These are phyloP conservation scores for Lasiosphaeria ovina DNA, from an alignment of 495 filamentous ascomycete genomes.

Conservation along the genomic window DNA sequence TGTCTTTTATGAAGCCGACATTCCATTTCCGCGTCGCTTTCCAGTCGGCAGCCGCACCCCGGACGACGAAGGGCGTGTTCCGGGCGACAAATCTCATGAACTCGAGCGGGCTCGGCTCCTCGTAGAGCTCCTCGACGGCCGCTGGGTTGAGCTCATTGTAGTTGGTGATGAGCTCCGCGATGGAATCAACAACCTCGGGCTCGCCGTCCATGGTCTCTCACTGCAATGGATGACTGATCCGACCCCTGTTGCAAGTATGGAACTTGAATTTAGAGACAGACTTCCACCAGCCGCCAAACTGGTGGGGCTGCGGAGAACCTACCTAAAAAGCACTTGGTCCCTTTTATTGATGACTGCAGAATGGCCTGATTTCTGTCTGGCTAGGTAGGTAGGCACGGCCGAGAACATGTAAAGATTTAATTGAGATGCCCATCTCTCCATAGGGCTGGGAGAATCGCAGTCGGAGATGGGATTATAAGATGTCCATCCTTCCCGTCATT, in stretches of 20 bases:
- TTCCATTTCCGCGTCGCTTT: slow-evolving; percentile 59
- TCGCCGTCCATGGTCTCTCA: slow-evolving; percentile 2
- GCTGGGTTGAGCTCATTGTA: slow-evolving; percentile 68
- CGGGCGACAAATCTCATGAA: slow-evolving; percentile 67
- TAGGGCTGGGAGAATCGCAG: too few relatives aligned
- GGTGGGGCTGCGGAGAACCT: too few relatives aligned
- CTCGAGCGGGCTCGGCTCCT: slow-evolving; percentile 65
- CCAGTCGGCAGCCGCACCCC: slow-evolving; percentile 58
- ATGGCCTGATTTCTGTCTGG: slow-evolving; percentile 17
- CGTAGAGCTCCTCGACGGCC: slow-evolving; percentile 53
- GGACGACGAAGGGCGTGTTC: slow-evolving; percentile 69
- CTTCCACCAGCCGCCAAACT: too few relatives aligned
- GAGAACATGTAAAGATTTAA: background rate
- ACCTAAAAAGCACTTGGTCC: too few relatives aligned
- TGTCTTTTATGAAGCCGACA: slow-evolving; percentile 48
- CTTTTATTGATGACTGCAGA: slow-evolving; percentile 12
- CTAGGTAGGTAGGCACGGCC: too few relatives aligned
- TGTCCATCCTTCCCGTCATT: too few relatives aligned
- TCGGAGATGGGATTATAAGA: too few relatives aligned
- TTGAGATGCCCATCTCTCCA: background rate
- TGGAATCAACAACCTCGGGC: slow-evolving; percentile 26
- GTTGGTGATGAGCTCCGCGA: slow-evolving; percentile 55
- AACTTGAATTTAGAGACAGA: background rate
- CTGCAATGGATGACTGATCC: background rate
- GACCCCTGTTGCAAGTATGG: background rate